Conservation (phyloP, 495 filamentous ascomycete genomes). For the Penicillium crystallinum region DNA sequence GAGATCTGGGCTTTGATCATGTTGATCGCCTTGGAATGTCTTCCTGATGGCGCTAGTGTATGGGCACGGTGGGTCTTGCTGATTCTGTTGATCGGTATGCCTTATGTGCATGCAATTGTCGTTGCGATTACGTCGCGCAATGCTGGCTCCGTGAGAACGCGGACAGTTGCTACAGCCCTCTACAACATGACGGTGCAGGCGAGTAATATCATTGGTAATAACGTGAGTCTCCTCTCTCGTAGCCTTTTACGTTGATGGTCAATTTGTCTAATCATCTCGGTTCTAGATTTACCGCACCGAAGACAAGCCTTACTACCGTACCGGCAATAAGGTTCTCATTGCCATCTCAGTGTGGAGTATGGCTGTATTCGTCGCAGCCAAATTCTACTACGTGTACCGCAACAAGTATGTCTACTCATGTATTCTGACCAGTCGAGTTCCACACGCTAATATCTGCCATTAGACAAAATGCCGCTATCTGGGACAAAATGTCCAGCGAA, state of each 20-base stretch:
- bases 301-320: slow-evolving; percentile 62
- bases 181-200: slow-evolving; percentile 77
- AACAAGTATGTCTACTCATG: slow-evolving; percentile 43
- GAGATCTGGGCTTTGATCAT: slow-evolving; percentile 54
- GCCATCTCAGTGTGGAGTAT: slow-evolving; percentile 49
- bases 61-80: slow-evolving; percentile 53
- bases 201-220: slow-evolving; percentile 56
- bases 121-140: slow-evolving; percentile 64
- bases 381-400: slow-evolving; percentile 57
- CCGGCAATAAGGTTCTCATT: slow-evolving; percentile 62
- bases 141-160: slow-evolving; percentile 61
- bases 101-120: slow-evolving; percentile 62
- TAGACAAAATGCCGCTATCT: slow-evolving; percentile 41
- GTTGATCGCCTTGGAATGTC: slow-evolving; percentile 47
- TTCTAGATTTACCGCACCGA: slow-evolving; percentile 55
- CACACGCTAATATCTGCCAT: background rate
- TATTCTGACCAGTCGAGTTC: background rate
- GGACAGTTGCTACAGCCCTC: slow-evolving; percentile 56
- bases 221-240: slow-evolving; percentile 36
- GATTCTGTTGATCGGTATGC: slow-evolving; percentile 50
- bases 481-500: slow-evolving; percentile 56
- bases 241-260: background rate
- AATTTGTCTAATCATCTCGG: background rate
- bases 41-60: slow-evolving; percentile 27
- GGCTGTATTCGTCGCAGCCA: slow-evolving; percentile 48